Base-by-base conservation (phyloP, 169 alveolate genomes). In the Babesia divergens region DNA sequence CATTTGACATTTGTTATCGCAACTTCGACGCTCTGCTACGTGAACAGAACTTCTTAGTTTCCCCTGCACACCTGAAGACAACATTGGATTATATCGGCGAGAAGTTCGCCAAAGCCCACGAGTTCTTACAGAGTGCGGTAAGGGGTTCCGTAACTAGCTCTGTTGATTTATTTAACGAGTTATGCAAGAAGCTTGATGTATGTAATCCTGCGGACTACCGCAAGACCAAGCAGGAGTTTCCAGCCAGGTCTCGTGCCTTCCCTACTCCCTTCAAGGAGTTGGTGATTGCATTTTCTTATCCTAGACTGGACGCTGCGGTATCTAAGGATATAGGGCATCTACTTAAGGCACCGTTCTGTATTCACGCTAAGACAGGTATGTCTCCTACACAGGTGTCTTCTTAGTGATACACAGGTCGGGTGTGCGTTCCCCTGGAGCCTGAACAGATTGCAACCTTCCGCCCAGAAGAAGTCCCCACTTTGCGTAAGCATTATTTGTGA, bases 281-380 rank as follows among this genome's bases (percentile, higher is more conserved):
- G 42, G 69, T 82, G 7, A 43, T 82, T 7, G 84, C 83, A 7
- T 82, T 67, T 74, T 80, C 87, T 16, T 82, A 67, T 47, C 82
- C 84, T 29, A 65, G 89, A 34, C 83, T 82, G 9, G 89, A 80
- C 44, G 83, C 60, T 6, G 67, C 67, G 8, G 89, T 82, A 7
- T 55, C 89, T 43, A 93, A 92, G 74, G 96, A 91, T 55, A 91
- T 92, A 43, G 94, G 92, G 38, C 97, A 94, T 66, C 70, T 94
- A 52, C 81, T 94, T 60, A 94, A 94, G 75, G 83, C 95, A 5
- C 97, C 97, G 31, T 92, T 94, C 83, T 92, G 96, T 65, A 90
- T 94, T 38, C 97, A 94, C 44, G 94, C 91, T 29, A 89, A 91
- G 59, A 94, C 97, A 29, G 97, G 97, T 74, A 58, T 24, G 50